These are phyloP conservation scores for Hortaea sp. DNA, from an alignment of 2,329 filamentous ascomycete species.

Conservation along the genomic window DNA sequence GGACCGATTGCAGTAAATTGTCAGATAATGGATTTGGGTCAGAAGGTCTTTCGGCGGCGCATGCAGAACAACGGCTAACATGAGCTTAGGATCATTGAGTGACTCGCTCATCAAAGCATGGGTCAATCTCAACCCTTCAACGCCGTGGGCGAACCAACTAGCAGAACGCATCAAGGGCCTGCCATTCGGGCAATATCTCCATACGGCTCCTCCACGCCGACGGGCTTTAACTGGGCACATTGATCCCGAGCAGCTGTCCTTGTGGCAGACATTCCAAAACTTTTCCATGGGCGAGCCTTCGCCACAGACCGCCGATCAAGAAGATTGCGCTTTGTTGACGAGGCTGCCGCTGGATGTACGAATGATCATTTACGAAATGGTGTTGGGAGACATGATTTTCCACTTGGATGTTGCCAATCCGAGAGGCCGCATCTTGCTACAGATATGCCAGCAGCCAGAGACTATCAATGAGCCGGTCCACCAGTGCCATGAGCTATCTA, in stretches of 20 bases:
- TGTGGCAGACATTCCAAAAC: slow-evolving; percentile 17
- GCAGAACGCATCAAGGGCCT: slow-evolving; percentile 22
- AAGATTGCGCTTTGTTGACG: slow-evolving; percentile 14
- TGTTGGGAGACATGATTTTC: slow-evolving; percentile 19
- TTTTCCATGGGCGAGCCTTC: slow-evolving; percentile 13
- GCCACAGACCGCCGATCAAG: slow-evolving; percentile 16
- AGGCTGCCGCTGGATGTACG: slow-evolving; percentile 23
- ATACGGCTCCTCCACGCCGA: slow-evolving; percentile 15
- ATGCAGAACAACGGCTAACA: neutral
- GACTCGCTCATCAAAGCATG: slow-evolving; percentile 17
- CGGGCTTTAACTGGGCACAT: slow-evolving; percentile 19
- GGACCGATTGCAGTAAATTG: too few relatives aligned
- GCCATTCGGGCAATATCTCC: slow-evolving; percentile 23
- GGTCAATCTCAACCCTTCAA: slow-evolving; percentile 21
- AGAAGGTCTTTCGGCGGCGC: too few relatives aligned
- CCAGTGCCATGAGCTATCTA: slow-evolving; percentile 16
- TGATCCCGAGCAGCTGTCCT: slow-evolving; percentile 11
- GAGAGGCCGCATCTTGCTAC: slow-evolving; percentile 17
- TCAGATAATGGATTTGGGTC: too few relatives aligned
- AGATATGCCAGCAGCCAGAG: slow-evolving; percentile 17
- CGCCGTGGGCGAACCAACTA: slow-evolving; percentile 22
- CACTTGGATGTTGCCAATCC: slow-evolving; percentile 17
- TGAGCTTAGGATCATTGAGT: slow-evolving; percentile 17
- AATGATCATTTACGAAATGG: slow-evolving; percentile 24
- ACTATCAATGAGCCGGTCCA: slow-evolving; percentile 15